Conservation (phyloP, 164 flowering plant genomes). For the Buxus sempervirens region DNA sequence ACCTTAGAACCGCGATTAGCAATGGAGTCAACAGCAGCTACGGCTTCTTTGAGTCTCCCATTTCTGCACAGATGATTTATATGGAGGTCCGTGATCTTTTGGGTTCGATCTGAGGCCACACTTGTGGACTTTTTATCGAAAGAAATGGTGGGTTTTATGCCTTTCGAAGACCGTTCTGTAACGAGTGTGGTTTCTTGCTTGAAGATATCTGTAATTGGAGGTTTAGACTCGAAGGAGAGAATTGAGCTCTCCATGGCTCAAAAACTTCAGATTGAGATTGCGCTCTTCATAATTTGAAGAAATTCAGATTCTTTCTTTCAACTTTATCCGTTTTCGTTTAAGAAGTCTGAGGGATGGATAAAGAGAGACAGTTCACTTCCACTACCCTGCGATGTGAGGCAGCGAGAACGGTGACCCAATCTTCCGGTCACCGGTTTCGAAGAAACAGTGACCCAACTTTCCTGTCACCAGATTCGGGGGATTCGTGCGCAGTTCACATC, state of each 20-base stretch:
- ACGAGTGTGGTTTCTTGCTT: conserved; percentile 9
- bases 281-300: too few relatives aligned
- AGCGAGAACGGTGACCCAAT: too few relatives aligned
- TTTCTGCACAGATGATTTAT: conserved; percentile 35
- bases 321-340: too few relatives aligned
- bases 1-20: conserved; percentile 35
- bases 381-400: too few relatives aligned
- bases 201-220: conserved; percentile 18
- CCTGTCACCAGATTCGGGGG: too few relatives aligned
- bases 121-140: conserved; percentile 14
- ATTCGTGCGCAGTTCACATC: too few relatives aligned
- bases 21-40: conserved; percentile 37
- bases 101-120: neutral
- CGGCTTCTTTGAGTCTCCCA: conserved; percentile 44
- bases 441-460: too few relatives aligned
- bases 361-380: too few relatives aligned
- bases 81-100: conserved; percentile 23
- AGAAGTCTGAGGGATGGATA: too few relatives aligned
- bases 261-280: too few relatives aligned
- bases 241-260: conserved; percentile 21
- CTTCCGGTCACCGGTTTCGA: too few relatives aligned
- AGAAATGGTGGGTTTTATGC: conserved; percentile 17
- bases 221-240: conserved; percentile 29
- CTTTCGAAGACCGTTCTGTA: conserved; percentile 17
- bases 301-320: too few relatives aligned